Base-by-base conservation (phyloP, 2,329 filamentous ascomycete genomes). In the Mollisiaceae sp. region DNA sequence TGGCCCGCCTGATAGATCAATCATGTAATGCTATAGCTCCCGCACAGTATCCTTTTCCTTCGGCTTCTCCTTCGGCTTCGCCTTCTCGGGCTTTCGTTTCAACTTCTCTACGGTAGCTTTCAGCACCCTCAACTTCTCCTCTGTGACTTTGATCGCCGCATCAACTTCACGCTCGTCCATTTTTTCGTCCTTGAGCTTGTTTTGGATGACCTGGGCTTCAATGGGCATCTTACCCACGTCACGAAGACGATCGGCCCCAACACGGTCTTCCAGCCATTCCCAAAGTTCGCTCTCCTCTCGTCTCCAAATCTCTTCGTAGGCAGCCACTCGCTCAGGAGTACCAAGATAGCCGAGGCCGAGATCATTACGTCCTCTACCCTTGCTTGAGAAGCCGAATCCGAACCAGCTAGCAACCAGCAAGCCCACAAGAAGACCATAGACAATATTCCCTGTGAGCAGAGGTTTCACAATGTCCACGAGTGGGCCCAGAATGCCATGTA, bases 281-380 rank as follows among this genome's bases (percentile, higher is more conserved):
- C 77, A 77, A 0, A 78, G 66, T 56, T 78, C 76, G 55, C 75
- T 77, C 43, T 77, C 77, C 67, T 78, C 77, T 60, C 72, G 67
- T 60, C 74, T 70, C 71, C 76, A 99, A 75, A 98, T 91, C 78
- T 97, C 92, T 71, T 98, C 94, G 76, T 97, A 98, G 0, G 92
- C 93, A 1, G 90, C 88, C 18, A 93, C 80, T 6, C 93, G 86
- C 63, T 94, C 88, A 0, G 91, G 85, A 32, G 73, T 71, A 63
- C 75, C 52, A 68, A 80, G 68, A 72, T 79, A 81, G 2, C 77
- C 77, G 64, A 81, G 70, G 6, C 78, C 78, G 12, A 69, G 20
- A 52, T 76, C 77, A 8, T 78, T 78, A 64, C 78, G 81, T 1
- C 76, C 74, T 36, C 76, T 69, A 22, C 78, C 74, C 55, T 78